Percentiles rank a stretch among this genome's conserved stretches.
These are phyloP conservation scores for Ochromonas danica DNA, from an alignment of 108 stramenopile genomes.

Conservation along the genomic window DNA sequence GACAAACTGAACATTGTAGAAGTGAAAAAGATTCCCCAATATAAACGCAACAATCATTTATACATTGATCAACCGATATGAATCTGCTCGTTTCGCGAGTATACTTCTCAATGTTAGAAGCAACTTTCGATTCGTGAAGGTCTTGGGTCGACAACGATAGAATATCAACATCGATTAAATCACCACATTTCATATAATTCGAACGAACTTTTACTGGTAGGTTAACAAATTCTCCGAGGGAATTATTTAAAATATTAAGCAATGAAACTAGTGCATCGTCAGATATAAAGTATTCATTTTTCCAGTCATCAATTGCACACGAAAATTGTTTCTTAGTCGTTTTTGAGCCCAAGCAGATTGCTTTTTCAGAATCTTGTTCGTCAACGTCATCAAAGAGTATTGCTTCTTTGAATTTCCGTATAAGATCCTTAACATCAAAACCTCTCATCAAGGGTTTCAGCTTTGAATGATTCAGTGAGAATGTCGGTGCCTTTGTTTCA, in stretches of 20 bases:
- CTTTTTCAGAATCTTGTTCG: conserved; percentile 16
- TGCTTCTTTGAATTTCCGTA: conserved; percentile 16
- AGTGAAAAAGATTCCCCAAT: conserved; percentile 8
- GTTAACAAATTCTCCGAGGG: not conserved
- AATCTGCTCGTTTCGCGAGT: not conserved
- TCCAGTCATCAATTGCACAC: conserved; percentile 15
- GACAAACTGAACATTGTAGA: conserved; percentile 22
- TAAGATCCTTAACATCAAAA: conserved; percentile 17
- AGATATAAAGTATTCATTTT: conserved; percentile 18
- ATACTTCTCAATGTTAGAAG: conserved; percentile 28
- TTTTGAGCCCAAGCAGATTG: conserved; percentile 15
- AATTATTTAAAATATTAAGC: conserved; percentile 23
- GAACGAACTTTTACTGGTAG: conserved; percentile 3
- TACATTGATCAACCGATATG: conserved; percentile 3
- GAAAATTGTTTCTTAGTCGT: conserved; percentile 17
- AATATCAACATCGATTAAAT: conserved; percentile 10
- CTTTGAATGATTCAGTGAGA: conserved; percentile 16
- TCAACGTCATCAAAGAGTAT: conserved; percentile 16
- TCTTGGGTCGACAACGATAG: not conserved
- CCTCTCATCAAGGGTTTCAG: conserved; percentile 14
- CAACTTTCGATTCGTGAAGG: not conserved
- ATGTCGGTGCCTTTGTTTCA: conserved; percentile 15
- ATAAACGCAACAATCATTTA: conserved; percentile 26
- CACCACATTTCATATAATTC: conserved; percentile 24
- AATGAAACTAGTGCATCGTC: conserved; percentile 20